These are phyloP conservation scores for Marchantia paleacea DNA, from an alignment of 225 moss, liverwort and hornwort species.

Conservation along the genomic window DNA sequence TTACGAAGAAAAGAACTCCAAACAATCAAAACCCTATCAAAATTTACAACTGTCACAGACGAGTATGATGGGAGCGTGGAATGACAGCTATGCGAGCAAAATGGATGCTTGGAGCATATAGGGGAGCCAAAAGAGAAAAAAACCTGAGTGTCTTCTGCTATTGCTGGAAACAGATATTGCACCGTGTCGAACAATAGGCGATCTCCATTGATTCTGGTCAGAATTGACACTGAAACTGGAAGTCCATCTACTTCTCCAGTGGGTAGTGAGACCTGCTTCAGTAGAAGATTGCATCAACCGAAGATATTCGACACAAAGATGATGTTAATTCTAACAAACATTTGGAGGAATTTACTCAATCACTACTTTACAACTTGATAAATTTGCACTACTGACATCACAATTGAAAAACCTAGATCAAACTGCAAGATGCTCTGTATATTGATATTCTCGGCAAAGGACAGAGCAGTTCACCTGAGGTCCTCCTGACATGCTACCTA, in stretches of 20 bases:
- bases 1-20: not conserved
- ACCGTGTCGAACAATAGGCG: constrained; percentile 34
- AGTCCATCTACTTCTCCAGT: constrained; percentile 43
- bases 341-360: no score
- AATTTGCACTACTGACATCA: no score
- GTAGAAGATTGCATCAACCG: no score
- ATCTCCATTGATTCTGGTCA: constrained; percentile 30
- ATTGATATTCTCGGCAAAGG: not conserved
- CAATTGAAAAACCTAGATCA: not conserved
- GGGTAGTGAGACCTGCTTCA: constrained; percentile 40
- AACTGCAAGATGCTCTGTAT: not conserved
- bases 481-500: constrained; percentile 41
- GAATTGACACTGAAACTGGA: constrained; percentile 29
- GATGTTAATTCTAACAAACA: not conserved
- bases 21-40: not conserved
- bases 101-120: not conserved
- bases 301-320: not conserved
- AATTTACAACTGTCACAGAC: no score
- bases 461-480: constrained; percentile 24
- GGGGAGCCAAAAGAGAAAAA: no score
- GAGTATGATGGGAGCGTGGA: not conserved
- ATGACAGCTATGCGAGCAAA: not conserved
- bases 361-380: no score
- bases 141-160: constrained; percentile 35
- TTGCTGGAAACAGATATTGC: constrained; percentile 30